These are phyloP conservation scores for Calonectria pseudoturangicola DNA, from an alignment of 2,329 filamentous ascomycete species.

Conservation along the genomic window DNA sequence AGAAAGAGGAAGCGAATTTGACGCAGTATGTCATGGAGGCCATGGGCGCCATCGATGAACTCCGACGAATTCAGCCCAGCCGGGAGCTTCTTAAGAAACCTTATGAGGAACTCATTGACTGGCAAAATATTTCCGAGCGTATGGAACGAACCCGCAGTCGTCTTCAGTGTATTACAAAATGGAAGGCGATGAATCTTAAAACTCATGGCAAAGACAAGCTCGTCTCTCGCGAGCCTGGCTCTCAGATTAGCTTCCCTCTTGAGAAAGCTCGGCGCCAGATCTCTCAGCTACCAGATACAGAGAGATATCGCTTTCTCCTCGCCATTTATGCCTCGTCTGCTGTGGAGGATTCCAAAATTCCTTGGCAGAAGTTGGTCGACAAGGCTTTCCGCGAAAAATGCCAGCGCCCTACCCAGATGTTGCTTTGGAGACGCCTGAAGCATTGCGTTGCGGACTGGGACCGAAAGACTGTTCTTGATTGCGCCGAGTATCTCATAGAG, in stretches of 20 bases:
- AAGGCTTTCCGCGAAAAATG: constrained; percentile 63
- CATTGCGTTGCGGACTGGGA: constrained; percentile 58
- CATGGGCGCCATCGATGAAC: constrained; percentile 67
- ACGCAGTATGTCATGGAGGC: constrained; percentile 71
- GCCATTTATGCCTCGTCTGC: constrained; percentile 65
- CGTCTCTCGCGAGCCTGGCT: constrained; percentile 57
- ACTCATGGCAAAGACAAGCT: constrained; percentile 59
- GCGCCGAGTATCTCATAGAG: constrained; percentile 60
- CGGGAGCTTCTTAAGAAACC: constrained; percentile 60
- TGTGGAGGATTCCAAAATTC: constrained; percentile 67
- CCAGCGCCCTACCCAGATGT: constrained; percentile 60
- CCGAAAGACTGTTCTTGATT: constrained; percentile 58
- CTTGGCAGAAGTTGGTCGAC: constrained; percentile 68
- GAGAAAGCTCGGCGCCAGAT: constrained; percentile 66
- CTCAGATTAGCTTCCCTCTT: constrained; percentile 63
- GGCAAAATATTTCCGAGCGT: constrained; percentile 77
- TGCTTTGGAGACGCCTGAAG: constrained; percentile 64
- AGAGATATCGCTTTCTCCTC: constrained; percentile 66
- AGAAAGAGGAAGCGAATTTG: constrained; percentile 75
- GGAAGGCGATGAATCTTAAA: constrained; percentile 69
- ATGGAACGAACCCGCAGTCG: constrained; percentile 78
- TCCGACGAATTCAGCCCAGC: constrained; percentile 58
- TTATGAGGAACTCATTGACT: constrained; percentile 76
- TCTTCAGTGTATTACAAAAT: constrained; percentile 82
- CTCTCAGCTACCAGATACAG: constrained; percentile 63